Conservation (phyloP, 2,329 filamentous ascomycete genomes). For the Albophoma yamanashiensis region DNA sequence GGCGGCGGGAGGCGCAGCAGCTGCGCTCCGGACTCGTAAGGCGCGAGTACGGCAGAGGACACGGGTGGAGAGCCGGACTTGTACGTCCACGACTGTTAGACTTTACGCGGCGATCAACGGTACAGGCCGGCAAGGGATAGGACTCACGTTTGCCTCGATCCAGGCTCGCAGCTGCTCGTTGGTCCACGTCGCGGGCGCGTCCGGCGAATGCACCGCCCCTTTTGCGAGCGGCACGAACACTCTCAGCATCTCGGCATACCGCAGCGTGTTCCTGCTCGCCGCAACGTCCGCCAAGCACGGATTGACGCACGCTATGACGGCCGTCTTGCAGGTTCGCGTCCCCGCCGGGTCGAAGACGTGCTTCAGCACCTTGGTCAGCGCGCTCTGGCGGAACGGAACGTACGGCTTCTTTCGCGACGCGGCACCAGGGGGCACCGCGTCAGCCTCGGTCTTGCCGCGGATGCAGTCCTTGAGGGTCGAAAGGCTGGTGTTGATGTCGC, state of each 20-base stretch:
- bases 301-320: slow-evolving; percentile 36
- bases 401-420: slow-evolving; percentile 6
- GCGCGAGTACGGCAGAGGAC: slow-evolving; percentile 21
- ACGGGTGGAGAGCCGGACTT: slow-evolving; percentile 27
- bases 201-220: slow-evolving; percentile 11
- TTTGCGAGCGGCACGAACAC: slow-evolving; percentile 21
- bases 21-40: slow-evolving; percentile 28
- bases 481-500: slow-evolving; percentile 36
- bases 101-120: slow-evolving; percentile 5
- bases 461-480: slow-evolving; percentile 43
- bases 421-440: slow-evolving; percentile 15
- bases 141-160: slow-evolving; percentile 28
- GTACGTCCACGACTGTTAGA: not conserved
- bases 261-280: slow-evolving; percentile 35
- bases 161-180: slow-evolving; percentile 26
- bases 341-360: slow-evolving; percentile 35
- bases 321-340: slow-evolving; percentile 27
- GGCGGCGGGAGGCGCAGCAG: slow-evolving; percentile 26
- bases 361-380: slow-evolving; percentile 36
- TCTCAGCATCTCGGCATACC: slow-evolving; percentile 36
- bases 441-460: slow-evolving; percentile 27
- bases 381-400: slow-evolving; percentile 34
- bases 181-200: slow-evolving; percentile 26
- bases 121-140: not conserved
- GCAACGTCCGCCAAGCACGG: slow-evolving; percentile 31